Conservation (phyloP, 1,139 yeast species). For the Geotrichum aggregatum region DNA sequence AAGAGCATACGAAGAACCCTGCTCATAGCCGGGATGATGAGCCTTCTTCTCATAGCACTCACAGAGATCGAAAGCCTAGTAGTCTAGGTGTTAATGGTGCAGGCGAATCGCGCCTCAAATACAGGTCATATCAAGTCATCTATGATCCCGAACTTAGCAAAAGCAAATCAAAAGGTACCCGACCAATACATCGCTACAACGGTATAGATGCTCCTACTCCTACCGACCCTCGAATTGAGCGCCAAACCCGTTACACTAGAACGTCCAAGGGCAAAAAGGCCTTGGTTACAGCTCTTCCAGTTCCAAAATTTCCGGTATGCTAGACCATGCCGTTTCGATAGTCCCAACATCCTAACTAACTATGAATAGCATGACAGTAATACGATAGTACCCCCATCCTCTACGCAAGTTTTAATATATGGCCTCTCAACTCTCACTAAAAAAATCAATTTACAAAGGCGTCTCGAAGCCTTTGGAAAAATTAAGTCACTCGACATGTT, state of each 20-base stretch:
- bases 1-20: neutral
- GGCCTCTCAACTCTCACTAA: conserved; percentile 53
- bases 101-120: conserved; percentile 1
- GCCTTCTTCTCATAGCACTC: neutral
- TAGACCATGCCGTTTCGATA: neutral
- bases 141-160: conserved; percentile 58
- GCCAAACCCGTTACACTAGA: conserved; percentile 27
- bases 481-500: conserved; percentile 54
- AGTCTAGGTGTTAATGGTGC: neutral
- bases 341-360: neutral
- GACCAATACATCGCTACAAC: conserved; percentile 36
- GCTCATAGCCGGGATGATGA: neutral
- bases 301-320: conserved; percentile 45
- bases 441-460: conserved; percentile 46
- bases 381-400: conserved; percentile 74
- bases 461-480: conserved; percentile 62
- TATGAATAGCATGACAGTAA: conserved; percentile 48
- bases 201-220: conserved; percentile 15
- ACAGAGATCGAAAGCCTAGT: neutral
- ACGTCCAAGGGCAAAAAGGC: conserved; percentile 34
- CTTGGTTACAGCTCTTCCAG: conserved; percentile 43
- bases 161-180: conserved; percentile 42
- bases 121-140: conserved; percentile 27
- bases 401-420: conserved; percentile 65
- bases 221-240: conserved; percentile 18